These are phyloP conservation scores for Stagonosporopsis rhizophila DNA, from an alignment of 2,329 filamentous ascomycete genomes.

Conservation along the genomic window DNA sequence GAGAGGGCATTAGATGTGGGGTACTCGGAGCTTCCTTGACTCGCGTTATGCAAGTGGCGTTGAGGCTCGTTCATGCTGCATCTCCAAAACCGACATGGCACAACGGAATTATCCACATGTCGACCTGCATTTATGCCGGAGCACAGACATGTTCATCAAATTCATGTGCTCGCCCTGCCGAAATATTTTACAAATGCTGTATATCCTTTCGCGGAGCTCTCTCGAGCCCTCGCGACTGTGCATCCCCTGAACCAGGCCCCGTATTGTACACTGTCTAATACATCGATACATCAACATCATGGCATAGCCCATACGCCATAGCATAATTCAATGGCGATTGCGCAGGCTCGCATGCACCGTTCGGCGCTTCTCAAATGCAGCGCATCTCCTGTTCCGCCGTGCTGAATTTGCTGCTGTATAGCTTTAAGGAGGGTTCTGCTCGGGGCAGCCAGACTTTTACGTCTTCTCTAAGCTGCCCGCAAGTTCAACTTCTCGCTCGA, in stretches of 20 bases:
- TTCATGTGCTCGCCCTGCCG: slow-evolving; percentile 20
- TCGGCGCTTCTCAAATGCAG: neutral
- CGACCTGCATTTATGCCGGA: slow-evolving; percentile 13
- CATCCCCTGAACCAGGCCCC: slow-evolving; percentile 1
- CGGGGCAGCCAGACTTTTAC: neutral
- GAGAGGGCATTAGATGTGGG: slow-evolving; percentile 34
- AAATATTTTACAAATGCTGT: slow-evolving; percentile 17
- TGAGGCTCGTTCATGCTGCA: slow-evolving; percentile 20
- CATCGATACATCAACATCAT: slow-evolving; percentile 7
- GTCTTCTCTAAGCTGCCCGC: slow-evolving; percentile 16
- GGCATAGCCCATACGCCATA: neutral
- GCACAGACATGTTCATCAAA: slow-evolving; percentile 21
- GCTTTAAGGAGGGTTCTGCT: neutral
- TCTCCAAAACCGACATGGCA: slow-evolving; percentile 16
- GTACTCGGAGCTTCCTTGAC: slow-evolving; percentile 40
- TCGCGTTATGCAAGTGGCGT: slow-evolving; percentile 33
- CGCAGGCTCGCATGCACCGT: neutral
- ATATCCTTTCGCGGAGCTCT: neutral
- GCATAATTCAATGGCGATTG: neutral
- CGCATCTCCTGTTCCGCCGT: neutral
- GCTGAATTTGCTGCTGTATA: neutral
- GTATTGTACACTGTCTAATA: slow-evolving; percentile 22
- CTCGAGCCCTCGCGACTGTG: neutral
- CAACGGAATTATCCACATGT: slow-evolving; percentile 16
- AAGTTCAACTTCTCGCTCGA: slow-evolving; percentile 26